Base-by-base conservation (phyloP, 768 basidiomycete species). In the Termitomyces sp. region DNA sequence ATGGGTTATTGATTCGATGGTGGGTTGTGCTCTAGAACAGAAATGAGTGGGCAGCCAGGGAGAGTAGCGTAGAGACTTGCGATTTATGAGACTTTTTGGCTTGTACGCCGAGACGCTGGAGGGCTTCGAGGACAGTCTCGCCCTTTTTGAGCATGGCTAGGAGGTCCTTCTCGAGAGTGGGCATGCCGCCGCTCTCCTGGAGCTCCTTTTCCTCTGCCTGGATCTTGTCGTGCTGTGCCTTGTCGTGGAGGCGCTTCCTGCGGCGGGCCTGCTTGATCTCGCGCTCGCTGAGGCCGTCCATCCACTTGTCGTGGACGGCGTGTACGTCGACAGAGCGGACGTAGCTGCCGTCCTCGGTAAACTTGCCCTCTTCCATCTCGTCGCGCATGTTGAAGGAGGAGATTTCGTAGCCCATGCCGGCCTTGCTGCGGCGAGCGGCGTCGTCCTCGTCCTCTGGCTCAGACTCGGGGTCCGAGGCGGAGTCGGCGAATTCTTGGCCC, bases 321-420 rank as follows among this genome's bases (percentile, higher is more conserved):
- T 94, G 89, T 1, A 90, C 91, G 70, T 99, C 97, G 68, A 88
- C 87, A 12, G 87, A 81, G 62, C 89, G 87, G 49, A 90, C 85
- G 68, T 94, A 93, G 65, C 72, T 89, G 47, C 97, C 97, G 67
- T 98, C 96, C 59, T 90, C 90, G 5, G 92, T 87, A 76, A 99
- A 98, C 68, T 94, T 92, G 39, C 97, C 97, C 73, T 98, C 96
- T 67, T 93, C 88, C 89, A 98, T 95, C 79, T 99, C 97, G 65
- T 92, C 89, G 61, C 94, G 88, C 96, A 99, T 98, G 71, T 99
- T 96, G 84, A 99, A 99, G 27, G 92, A 90, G 4, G 91, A 94
- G 10, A 99, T 64, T 67, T 95, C 90, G 72, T 76, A 96, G 2
- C 96, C 97, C 96, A 99, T 98, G 13, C 88, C 89, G 39, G 79